Evolutionary conservation across 2,329 filamentous ascomycete species (phyloP).

Genomic region (Lachnum nothofagi): DNA sequence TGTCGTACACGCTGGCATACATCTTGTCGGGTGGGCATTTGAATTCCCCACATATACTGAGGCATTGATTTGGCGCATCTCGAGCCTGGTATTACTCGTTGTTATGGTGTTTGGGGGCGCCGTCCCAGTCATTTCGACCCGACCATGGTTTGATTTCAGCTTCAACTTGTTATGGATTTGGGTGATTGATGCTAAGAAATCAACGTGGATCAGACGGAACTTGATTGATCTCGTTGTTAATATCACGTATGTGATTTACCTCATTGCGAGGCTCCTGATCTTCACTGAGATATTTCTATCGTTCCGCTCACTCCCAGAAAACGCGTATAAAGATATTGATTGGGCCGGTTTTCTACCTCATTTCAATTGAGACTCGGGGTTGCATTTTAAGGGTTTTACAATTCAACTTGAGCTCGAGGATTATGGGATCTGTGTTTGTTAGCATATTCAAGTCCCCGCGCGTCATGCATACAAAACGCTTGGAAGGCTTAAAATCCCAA

Average conservation of each 20-base stretch:
- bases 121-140: constrained; percentile 5
- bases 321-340: constrained; percentile 1
- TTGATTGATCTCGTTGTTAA: not conserved
- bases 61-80: not conserved
- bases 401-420: too few species aligned
- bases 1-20: constrained; percentile 5
- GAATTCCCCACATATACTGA: constrained; percentile 1
- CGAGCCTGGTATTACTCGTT: not conserved
- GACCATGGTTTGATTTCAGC: constrained; percentile 7
- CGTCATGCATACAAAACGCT: too few species aligned
- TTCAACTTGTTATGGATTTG: constrained; percentile 9
- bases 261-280: constrained; percentile 2
- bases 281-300: constrained; percentile 2
- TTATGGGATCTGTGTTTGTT: too few species aligned
- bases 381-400: not conserved
- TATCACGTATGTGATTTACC: constrained; percentile 2
- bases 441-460: too few species aligned
- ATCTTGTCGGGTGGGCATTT: constrained; percentile 2
- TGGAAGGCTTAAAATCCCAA: too few species aligned
- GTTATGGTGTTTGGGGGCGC: constrained; percentile 6
- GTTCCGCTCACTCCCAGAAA: constrained; percentile 5
- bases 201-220: constrained; percentile 3
- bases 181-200: constrained; percentile 3
- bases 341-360: constrained; percentile 3
- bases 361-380: not conserved